phyloP scores from a whole-genome alignment of 495 filamentous ascomycete genomes.

The Haplographium delicatum region DNA sequence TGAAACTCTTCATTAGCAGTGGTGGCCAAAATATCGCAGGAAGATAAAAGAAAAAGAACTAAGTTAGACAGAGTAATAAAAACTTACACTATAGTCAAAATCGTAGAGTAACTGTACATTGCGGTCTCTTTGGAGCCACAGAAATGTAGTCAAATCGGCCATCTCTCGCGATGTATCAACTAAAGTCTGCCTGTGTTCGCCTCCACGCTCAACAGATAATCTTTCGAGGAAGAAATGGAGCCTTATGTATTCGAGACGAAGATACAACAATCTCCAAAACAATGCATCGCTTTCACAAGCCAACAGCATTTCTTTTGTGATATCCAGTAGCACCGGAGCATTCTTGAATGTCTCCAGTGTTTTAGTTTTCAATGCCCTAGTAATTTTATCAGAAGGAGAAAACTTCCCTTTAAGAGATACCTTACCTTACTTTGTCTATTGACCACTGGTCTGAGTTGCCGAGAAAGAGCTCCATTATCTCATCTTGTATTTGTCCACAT shows the following conservation, averaged over 20 bases:
- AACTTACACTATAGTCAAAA: constrained; percentile 51
- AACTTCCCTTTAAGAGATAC: background rate
- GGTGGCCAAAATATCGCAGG: background rate
- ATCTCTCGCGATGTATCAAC: constrained; percentile 17
- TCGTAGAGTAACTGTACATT: constrained; percentile 40
- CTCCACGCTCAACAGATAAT: constrained; percentile 4
- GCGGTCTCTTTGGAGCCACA: constrained; percentile 15
- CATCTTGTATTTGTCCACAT: constrained; percentile 4
- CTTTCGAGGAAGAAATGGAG: constrained; percentile 17
- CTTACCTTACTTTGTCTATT: constrained; percentile 42
- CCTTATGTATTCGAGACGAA: constrained; percentile 28
- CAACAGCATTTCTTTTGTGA: constrained; percentile 30
- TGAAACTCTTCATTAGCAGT: background rate
- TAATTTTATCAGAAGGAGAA: background rate
- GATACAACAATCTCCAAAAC: constrained; percentile 27
- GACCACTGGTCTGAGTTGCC: constrained; percentile 39
- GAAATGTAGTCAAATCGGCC: constrained; percentile 1
- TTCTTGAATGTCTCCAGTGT: background rate
- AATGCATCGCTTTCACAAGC: constrained; percentile 22
- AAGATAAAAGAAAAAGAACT: background rate
- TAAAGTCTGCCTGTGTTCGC: constrained; percentile 2
- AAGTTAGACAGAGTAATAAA: background rate
- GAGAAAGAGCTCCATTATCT: constrained; percentile 31
- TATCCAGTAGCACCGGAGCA: constrained; percentile 12
- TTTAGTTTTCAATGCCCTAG: background rate